Evolutionary conservation across 2,329 filamentous ascomycete species (phyloP).

Genomic region (Fusarium newnesense): DNA sequence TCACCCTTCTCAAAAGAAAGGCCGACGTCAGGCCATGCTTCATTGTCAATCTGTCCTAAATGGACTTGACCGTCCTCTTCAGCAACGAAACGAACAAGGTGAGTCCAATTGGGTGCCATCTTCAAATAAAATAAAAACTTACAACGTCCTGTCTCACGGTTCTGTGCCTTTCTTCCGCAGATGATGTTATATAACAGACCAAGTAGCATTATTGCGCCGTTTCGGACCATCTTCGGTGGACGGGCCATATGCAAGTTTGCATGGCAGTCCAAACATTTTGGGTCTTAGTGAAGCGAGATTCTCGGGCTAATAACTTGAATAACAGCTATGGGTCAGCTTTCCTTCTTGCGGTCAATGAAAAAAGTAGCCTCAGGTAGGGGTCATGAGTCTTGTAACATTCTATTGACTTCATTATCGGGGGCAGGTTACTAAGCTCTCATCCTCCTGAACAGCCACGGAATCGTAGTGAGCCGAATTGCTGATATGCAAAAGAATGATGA

Average conservation of each 20-base stretch:
- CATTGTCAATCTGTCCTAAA: background rate
- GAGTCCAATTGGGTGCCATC: background rate
- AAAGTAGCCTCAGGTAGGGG: background rate
- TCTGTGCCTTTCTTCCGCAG: background rate
- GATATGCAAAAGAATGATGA: background rate
- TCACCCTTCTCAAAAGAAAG: background rate
- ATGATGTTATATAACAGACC: background rate
- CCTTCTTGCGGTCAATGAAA: rapidly evolving
- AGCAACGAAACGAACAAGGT: background rate
- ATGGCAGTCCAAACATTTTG: too few species aligned
- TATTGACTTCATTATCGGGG: background rate
- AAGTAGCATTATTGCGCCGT: background rate
- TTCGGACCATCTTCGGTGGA: background rate
- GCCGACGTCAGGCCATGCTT: background rate
- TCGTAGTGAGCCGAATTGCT: rapidly evolving
- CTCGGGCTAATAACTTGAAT: background rate
- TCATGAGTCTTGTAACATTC: background rate
- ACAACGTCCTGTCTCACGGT: background rate
- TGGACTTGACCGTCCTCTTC: background rate
- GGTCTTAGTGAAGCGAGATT: background rate
- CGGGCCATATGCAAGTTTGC: background rate
- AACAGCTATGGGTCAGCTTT: background rate
- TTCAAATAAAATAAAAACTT: background rate
- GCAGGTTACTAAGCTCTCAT: too few species aligned
- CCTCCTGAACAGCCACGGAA: background rate